Base-by-base conservation (phyloP, 2,329 filamentous ascomycete genomes). In the Blumeria graminis region DNA sequence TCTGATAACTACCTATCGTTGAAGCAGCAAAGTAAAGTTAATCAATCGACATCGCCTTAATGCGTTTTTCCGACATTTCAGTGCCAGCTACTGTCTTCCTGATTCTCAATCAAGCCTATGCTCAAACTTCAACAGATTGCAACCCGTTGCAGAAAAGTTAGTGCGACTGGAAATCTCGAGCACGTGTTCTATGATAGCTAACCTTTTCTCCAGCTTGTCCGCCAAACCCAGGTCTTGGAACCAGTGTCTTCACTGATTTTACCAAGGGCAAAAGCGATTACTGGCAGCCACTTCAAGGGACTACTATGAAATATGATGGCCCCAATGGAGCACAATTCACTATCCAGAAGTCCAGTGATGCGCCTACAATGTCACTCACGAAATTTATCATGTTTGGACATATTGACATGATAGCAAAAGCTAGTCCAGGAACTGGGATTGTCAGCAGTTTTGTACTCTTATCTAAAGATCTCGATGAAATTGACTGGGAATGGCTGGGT, bases 221-320 rank as follows among this genome's bases (percentile, higher is more conserved):
- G n/a, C 64, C 69, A 55, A 65, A 74, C 61, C 65, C 69, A 11
- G 71, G 70, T 57, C 66, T 72, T 56, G 66, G 68, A 50, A 64
- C 64, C 50, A 68, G 61, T 33, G 65, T 69, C 59, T 63, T 66
- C 35, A 69, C 69, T 57, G 70, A 73, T 61, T 74, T 73, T 65
- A 71, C 68, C 43, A 63, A 65, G 33, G 71, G 69, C 45, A 64
- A 64, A 43, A 65, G 69, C 60, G 67, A 63, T 58, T 73, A 76
- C 61, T 86, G 83, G 68, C 76, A 72, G 0, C 69, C 76, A 9
- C 76, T 76, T 50, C 67, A 67, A 58, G 71, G 75, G 55, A 72
- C 69, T 5, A 65, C 65, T 28, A 68, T 71, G 58, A 64, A 66
- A 57, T 67, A 68, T 55, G 59, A 71, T 58, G 63, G 58, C 35